Evolutionary conservation across 352 stramenopile species (phyloP), one percentile per base, ranked within the genome.

Genomic region (Phytophthora pluvialis): DNA sequence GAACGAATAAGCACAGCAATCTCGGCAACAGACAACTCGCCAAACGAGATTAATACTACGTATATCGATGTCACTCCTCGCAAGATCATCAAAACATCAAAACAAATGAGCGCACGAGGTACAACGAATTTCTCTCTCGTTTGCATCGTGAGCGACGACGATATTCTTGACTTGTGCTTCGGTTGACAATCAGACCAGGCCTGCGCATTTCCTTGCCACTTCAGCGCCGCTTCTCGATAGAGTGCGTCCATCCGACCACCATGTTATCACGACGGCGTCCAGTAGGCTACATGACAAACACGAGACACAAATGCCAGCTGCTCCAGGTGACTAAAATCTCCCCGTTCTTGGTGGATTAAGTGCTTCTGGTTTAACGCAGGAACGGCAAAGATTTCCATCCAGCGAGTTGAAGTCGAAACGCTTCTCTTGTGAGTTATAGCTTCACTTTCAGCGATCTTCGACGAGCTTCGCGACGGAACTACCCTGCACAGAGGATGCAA

Each of bases 371-470:
- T 49, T 49, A 25, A 55, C 16, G 33, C 42, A 53, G 32, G 48
- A 63, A 63, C 43, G n/a, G 21, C 18, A 33, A 32, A 12, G 55
- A 62, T 33, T 63, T 55, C 55, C 15, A 39, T 42, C 21, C 28
- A 45, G 3, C 21, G 21, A 21, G 0, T 40, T 52, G 40, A 52
- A 36, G 16, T 49, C 45, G 35, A 56, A 40, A 11, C 35, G 26
- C 56, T 64, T 60, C 31, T 60, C 39, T 64, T 48, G 36, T 46
- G 15, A 25, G 12, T 26, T 44, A 18, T 44, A 44, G 38, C 4
- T 35, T 35, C 4, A 35, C 31, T 35, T 35, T 35, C 4, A 35
- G 21, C 21, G 45, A 32, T 43, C 31, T 59, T 65, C 47, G 29
- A 12, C 15, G 57, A 44, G 26, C 47, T 65, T 33, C 38, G 21